These are phyloP conservation scores for Solanum gracilifrons DNA, from an alignment of 257 asterid species.

Conservation along the genomic window DNA sequence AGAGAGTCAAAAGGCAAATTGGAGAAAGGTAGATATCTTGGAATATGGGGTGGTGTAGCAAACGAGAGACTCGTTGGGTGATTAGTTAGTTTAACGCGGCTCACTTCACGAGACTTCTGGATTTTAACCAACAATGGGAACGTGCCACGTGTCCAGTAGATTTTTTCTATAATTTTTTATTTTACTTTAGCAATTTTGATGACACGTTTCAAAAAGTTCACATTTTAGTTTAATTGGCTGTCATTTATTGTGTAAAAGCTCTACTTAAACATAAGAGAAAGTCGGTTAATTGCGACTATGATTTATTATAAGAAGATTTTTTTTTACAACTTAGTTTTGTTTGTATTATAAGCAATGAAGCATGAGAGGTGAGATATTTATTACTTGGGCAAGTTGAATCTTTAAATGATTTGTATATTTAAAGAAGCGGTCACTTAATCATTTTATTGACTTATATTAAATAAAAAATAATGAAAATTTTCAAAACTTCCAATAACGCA, in stretches of 20 bases:
- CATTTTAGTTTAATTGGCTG: neutral
- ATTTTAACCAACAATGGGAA: neutral
- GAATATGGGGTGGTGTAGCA: neutral
- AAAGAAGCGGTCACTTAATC: neutral
- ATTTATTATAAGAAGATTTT: neutral
- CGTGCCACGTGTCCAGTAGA: conserved; percentile 5
- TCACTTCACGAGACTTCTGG: conserved; percentile 8
- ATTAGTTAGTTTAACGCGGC: conserved; percentile 2
- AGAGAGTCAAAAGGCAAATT: neutral
- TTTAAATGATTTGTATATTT: neutral
- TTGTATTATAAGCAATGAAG: neutral
- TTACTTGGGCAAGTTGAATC: neutral
- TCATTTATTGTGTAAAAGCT: neutral
- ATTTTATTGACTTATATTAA: neutral
- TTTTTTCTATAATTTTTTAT: neutral
- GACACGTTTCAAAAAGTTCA: neutral
- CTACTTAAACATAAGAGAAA: neutral
- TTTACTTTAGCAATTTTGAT: neutral
- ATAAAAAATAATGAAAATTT: neutral
- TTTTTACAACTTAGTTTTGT: neutral
- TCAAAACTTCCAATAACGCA: neutral
- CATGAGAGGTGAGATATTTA: neutral
- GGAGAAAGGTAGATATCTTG: neutral
- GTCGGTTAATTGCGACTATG: neutral
- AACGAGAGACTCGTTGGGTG: neutral